phyloP scores from a whole-genome alignment of 2,329 filamentous ascomycete genomes.

The Clonostachys rosea region DNA sequence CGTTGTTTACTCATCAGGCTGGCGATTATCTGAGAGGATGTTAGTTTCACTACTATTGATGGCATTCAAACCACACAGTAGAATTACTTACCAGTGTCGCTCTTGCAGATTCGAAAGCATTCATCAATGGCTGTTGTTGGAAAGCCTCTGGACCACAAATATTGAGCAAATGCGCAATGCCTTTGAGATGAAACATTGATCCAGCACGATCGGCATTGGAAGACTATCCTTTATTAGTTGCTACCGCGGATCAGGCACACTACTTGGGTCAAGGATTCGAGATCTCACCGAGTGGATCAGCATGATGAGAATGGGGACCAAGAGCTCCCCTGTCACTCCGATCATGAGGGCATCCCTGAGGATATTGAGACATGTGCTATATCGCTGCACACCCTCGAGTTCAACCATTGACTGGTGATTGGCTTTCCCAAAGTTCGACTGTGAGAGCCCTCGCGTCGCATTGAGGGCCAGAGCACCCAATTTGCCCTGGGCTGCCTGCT shows the following conservation, averaged over 20 bases:
- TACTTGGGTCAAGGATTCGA: neutral
- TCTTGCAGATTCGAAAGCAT: conserved; percentile 7
- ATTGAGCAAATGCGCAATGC: conserved; percentile 4
- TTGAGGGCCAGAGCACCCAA: conserved; percentile 6
- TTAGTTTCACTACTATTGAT: neutral
- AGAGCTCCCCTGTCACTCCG: neutral
- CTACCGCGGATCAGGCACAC: no score
- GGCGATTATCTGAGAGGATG: neutral
- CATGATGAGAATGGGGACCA: neutral
- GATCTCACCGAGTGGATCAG: neutral
- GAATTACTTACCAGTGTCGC: conserved; percentile 4
- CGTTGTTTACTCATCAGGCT: conserved; percentile 5
- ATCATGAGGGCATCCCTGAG: neutral
- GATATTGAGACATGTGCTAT: neutral
- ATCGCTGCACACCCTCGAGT: neutral
- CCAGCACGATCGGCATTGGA: neutral
- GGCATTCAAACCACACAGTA: neutral
- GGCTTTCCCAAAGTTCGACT: neutral
- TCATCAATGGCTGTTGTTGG: conserved; percentile 5
- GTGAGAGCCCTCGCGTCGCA: neutral
- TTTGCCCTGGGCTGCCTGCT: conserved; percentile 8
- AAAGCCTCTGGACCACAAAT: conserved; percentile 6
- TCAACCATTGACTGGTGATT: neutral
- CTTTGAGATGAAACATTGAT: neutral
- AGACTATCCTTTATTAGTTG: neutral